These are phyloP conservation scores for Keithomyces neogunnii DNA, from an alignment of 2,329 filamentous ascomycete species.

Conservation along the genomic window DNA sequence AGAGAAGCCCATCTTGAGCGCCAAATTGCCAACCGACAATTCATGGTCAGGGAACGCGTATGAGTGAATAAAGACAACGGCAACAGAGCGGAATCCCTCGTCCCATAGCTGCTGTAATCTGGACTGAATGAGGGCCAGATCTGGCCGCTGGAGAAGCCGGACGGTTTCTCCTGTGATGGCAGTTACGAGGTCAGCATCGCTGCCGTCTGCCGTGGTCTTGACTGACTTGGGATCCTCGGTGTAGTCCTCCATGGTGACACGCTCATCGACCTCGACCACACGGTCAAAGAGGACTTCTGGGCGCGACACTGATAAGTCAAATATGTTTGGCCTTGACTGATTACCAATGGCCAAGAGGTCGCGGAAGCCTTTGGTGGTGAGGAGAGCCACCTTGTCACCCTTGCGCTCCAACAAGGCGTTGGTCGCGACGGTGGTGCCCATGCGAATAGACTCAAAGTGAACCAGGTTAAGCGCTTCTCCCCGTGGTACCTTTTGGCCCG, in stretches of 20 bases:
- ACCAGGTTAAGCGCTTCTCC: constrained; percentile 23
- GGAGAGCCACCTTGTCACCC: constrained; percentile 60
- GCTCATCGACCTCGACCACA: constrained; percentile 64
- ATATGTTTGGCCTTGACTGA: constrained; percentile 63
- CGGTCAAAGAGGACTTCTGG: constrained; percentile 60
- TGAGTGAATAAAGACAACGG: constrained; percentile 63
- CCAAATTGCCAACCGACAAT: constrained; percentile 23
- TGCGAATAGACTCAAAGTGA: constrained; percentile 56
- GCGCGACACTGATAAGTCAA: constrained; percentile 60
- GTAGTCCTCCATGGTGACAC: constrained; percentile 65
- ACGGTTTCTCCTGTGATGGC: constrained; percentile 62
- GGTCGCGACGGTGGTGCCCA: constrained; percentile 74
- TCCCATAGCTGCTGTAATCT: constrained; percentile 53
- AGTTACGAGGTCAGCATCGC: constrained; percentile 50
- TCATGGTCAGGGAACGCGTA: constrained; percentile 54
- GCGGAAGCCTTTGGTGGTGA: constrained; percentile 64
- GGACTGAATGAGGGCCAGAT: constrained; percentile 40
- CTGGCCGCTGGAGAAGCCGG: constrained; percentile 52
- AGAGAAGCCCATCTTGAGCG: constrained; percentile 31
- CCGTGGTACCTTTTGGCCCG: constrained; percentile 21
- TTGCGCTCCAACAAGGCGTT: constrained; percentile 68
- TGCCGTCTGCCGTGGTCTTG: constrained; percentile 33
- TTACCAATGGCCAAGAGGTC: constrained; percentile 67
- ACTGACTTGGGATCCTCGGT: constrained; percentile 53
- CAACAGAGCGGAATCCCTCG: constrained; percentile 42